Conservation (phyloP, 2,329 filamentous ascomycete species). For the Colletotrichum simmondsii region DNA sequence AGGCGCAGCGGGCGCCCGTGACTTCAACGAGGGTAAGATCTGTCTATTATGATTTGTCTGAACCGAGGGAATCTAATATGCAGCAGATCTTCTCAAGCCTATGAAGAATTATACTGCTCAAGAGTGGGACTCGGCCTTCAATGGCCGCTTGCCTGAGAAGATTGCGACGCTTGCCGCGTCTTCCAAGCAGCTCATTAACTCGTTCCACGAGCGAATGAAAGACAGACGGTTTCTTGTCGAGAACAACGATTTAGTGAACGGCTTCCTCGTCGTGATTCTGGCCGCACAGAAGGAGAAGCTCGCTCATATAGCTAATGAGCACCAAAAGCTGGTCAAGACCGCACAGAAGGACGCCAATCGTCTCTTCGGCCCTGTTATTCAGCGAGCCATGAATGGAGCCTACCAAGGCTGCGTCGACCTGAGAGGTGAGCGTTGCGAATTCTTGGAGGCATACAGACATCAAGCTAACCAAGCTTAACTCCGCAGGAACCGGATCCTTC, state of each 20-base stretch:
- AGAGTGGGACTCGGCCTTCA: slow-evolving; percentile 41
- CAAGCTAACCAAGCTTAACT: background rate
- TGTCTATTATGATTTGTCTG: background rate
- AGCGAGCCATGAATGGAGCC: background rate
- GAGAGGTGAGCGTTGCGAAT: background rate
- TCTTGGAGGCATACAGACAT: too few species aligned
- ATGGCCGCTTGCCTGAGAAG: slow-evolving; percentile 34
- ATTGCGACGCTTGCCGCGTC: background rate
- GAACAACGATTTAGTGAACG: background rate
- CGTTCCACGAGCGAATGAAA: slow-evolving; percentile 5
- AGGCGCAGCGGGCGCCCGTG: background rate
- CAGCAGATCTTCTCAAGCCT: slow-evolving; percentile 38
- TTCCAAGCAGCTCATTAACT: background rate
- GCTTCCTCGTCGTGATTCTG: background rate
- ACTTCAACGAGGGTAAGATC: slow-evolving; percentile 24
- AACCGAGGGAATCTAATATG: background rate
- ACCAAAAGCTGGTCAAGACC: background rate
- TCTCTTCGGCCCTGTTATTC: background rate
- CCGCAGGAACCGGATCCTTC: slow-evolving; percentile 36
- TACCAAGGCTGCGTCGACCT: background rate
- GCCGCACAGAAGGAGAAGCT: background rate
- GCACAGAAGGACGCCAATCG: slow-evolving; percentile 38
- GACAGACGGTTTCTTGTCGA: slow-evolving; percentile 5
- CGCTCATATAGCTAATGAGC: background rate
- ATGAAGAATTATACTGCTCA: slow-evolving; percentile 33